These are phyloP conservation scores for Blastobotrys petasosporus DNA, from an alignment of 1,139 yeast species.

Conservation along the genomic window DNA sequence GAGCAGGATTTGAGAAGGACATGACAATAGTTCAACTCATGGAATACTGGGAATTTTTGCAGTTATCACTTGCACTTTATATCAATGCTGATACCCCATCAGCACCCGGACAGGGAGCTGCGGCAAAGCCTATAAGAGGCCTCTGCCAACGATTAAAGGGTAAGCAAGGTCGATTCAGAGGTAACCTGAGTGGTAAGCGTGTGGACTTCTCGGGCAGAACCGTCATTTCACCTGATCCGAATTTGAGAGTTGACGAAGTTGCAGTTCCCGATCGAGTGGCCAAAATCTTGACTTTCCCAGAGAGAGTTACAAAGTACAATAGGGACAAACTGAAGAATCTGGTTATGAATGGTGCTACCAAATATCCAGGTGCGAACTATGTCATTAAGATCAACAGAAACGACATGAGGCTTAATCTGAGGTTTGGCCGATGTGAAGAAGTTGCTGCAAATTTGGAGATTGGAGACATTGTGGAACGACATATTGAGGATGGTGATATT, in stretches of 20 bases:
- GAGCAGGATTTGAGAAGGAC: slow-evolving; percentile 94
- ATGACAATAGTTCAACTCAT: slow-evolving; percentile 84
- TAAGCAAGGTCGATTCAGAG: slow-evolving; percentile 98
- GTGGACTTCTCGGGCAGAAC: slow-evolving; percentile 98
- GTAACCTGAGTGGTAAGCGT: slow-evolving; percentile 95
- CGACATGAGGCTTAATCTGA: slow-evolving; percentile 75
- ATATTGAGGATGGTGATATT: slow-evolving; percentile 93
- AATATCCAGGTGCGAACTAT: slow-evolving; percentile 96
- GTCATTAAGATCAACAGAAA: slow-evolving; percentile 68
- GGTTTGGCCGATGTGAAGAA: slow-evolving; percentile 80
- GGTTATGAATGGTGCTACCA: slow-evolving; percentile 77
- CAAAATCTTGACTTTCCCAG: slow-evolving; percentile 92
- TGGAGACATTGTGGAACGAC: slow-evolving; percentile 97
- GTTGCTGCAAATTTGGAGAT: slow-evolving; percentile 69
- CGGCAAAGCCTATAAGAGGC: slow-evolving; percentile 84
- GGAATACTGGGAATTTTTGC: slow-evolving; percentile 99
- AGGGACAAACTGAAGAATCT: slow-evolving; percentile 66
- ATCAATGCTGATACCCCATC: slow-evolving; percentile 83
- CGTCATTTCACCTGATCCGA: slow-evolving; percentile 98
- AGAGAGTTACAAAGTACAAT: slow-evolving; percentile 85
- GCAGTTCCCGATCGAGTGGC: slow-evolving; percentile 98
- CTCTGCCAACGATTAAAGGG: slow-evolving; percentile 97
- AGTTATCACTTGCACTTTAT: slow-evolving; percentile 93
- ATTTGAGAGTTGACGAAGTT: slow-evolving; percentile 87
- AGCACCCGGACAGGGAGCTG: slow-evolving; percentile 38